Evolutionary conservation across 495 filamentous ascomycete species (phyloP).

Genomic region (Hypoxylon lienhwacheense): DNA sequence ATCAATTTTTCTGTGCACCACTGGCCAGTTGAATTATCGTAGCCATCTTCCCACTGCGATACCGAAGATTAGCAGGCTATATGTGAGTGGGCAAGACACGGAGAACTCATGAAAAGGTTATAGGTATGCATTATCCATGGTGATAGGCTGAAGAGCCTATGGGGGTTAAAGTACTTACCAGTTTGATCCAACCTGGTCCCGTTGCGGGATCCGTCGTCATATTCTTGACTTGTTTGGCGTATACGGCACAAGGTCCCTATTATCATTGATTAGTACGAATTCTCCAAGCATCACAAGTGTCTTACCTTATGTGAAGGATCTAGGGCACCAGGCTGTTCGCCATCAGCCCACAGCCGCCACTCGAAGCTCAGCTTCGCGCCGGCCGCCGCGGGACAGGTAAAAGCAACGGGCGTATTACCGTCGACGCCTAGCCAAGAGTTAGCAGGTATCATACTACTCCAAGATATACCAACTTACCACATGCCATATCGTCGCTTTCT

Average conservation of each 20-base stretch:
- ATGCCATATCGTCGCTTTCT: constrained; percentile 65
- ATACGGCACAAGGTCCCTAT: constrained; percentile 66
- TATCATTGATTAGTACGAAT: too few relatives aligned
- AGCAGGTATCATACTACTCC: not conserved
- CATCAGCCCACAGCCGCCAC: constrained; percentile 64
- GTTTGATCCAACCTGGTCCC: constrained; percentile 80
- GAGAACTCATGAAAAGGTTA: not conserved
- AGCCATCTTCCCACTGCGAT: constrained; percentile 59
- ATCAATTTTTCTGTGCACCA: constrained; percentile 74
- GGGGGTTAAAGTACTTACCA: constrained; percentile 44
- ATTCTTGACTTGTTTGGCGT: constrained; percentile 65
- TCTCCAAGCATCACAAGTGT: not conserved
- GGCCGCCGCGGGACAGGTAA: constrained; percentile 57
- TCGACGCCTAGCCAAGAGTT: constrained; percentile 51
- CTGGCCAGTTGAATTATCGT: constrained; percentile 50
- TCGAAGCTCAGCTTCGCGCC: constrained; percentile 62
- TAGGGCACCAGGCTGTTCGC: constrained; percentile 54
- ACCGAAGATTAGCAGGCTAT: not conserved
- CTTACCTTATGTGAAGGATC: constrained; percentile 63
- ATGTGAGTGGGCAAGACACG: not conserved
- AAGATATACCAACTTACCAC: constrained; percentile 54
- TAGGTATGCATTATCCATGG: not conserved
- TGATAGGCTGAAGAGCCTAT: not conserved
- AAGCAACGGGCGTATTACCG: constrained; percentile 58
- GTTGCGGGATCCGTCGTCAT: constrained; percentile 46